A percentile compares a stretch with the other conserved stretches of the same genome.
Evolutionary conservation across 805 yeast species (phyloP).

Genomic region (Starmerella lactis-condensi): DNA sequence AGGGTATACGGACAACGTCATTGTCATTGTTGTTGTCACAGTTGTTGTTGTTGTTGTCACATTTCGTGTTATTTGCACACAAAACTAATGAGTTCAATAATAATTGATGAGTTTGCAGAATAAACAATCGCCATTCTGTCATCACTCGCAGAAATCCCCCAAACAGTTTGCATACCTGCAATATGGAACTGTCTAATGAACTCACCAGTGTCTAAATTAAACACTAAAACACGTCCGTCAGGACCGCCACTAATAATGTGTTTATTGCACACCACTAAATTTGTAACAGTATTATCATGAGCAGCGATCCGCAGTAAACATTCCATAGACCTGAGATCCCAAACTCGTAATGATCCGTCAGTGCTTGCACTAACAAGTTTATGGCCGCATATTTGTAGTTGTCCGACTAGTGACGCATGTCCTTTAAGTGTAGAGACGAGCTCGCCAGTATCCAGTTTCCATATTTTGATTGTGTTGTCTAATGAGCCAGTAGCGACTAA

Average conservation of each 20-base stretch:
- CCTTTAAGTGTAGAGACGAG: conserved; percentile 58
- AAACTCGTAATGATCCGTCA: conserved; percentile 63
- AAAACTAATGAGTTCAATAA: conserved; percentile 25
- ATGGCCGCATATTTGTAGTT: conserved; percentile 52
- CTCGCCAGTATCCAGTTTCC: conserved; percentile 82
- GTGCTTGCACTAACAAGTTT: conserved; percentile 71
- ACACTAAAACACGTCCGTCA: conserved; percentile 27
- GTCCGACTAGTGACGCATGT: conserved; percentile 87
- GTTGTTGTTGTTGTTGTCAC: too few species aligned
- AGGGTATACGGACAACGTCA: too few species aligned
- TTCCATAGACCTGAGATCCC: conserved; percentile 62
- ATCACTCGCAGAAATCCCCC: conserved; percentile 26
- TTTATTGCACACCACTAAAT: conserved; percentile 25
- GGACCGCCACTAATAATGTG: conserved; percentile 28
- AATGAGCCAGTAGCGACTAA: conserved; percentile 82
- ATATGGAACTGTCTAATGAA: conserved; percentile 23
- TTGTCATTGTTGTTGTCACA: too few species aligned
- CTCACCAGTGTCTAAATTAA: conserved; percentile 26
- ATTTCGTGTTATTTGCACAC: too few species aligned
- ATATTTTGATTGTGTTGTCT: conserved; percentile 83
- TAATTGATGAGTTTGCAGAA: conserved; percentile 12
- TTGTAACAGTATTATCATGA: conserved; percentile 28
- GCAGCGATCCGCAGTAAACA: conserved; percentile 49
- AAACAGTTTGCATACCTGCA: conserved; percentile 22
- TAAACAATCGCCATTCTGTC: conserved; percentile 25